Evolutionary conservation across 139 green algal genomes (phyloP).

Genomic region (Chlorella ohadii): DNA sequence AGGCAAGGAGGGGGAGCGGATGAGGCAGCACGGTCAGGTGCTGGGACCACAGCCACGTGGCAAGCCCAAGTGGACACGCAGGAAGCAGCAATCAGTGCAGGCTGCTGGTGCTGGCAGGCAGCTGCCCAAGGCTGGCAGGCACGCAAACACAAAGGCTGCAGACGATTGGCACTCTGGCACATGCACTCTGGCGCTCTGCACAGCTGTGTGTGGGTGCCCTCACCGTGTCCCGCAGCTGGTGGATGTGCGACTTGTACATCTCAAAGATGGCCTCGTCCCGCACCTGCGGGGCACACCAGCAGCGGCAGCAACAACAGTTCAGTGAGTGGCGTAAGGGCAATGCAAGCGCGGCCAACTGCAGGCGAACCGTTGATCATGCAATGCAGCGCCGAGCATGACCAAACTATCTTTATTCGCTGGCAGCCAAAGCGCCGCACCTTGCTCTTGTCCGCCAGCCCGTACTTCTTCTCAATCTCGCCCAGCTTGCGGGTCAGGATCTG

Average conservation of each 20-base stretch:
- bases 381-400: too few relatives aligned
- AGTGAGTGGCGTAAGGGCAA: not conserved
- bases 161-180: too few relatives aligned
- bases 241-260: slow-evolving; percentile 56
- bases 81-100: too few relatives aligned
- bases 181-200: too few relatives aligned
- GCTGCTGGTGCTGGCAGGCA: not conserved
- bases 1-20: not conserved
- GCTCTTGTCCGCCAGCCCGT: slow-evolving; percentile 45
- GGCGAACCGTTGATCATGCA: too few relatives aligned
- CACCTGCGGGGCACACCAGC: not conserved
- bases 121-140: too few relatives aligned
- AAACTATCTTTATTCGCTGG: too few relatives aligned
- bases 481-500: slow-evolving; percentile 35
- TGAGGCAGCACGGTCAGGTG: not conserved
- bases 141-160: too few relatives aligned
- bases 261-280: slow-evolving; percentile 57
- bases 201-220: not conserved
- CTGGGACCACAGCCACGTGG: too few relatives aligned
- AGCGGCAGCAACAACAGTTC: too few relatives aligned
- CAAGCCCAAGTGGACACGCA: too few relatives aligned
- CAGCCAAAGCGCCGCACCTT: slow-evolving; percentile 33
- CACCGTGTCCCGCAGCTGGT: slow-evolving; percentile 16
- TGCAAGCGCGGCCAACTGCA: too few relatives aligned
- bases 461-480: slow-evolving; percentile 49